Base-by-base conservation (phyloP, 192 early-diverging fungal species). In the Coemansia pectinata region DNA sequence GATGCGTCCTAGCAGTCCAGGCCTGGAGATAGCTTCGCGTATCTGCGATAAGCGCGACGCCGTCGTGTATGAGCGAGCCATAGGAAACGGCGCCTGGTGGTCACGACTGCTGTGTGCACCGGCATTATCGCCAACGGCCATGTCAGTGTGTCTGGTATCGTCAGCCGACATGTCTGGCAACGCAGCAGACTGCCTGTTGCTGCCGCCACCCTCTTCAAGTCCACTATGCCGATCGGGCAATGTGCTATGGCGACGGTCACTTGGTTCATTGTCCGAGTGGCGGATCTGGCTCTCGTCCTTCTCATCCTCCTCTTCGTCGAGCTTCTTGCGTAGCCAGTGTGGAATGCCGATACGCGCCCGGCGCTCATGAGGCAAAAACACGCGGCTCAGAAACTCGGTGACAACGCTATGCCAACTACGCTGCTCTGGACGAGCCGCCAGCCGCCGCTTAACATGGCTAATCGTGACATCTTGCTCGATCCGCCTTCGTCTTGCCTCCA, bases 321-420 rank as follows among this genome's bases (percentile, higher is more conserved):
- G 40, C 6, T 45, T 62, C 7, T 39, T 67, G 15, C 69, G 71
- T 62, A 77, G 66, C 79, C 79, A 82, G 23, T 47, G 67, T 33
- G 79, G 79, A 59, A 82, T 63, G 3, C 79, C 79, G n/a, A 71
- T 67, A 48, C 75, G 79, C 57, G 59, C 44, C 15, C 75, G 79
- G 33, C 66, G 63, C 12, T 62, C 42, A 21, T 59, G 65, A 33
- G 79, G 70, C 11, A 82, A 17, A 50, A 82, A 71, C 11, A 77
- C 15, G 14, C 63, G 71, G 21, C 69, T 66, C 14, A 74, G 12
- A 25, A 82, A 57, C 47, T 71, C 79, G 0, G 65, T 77, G 11
- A 71, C 9, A 17, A 66, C 41, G 27, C 42, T 61, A 10, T 63
- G 63, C 74, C 68, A 74, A 33, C 65, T 71, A 40, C 62, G 75